Evolutionary conservation across 164 flowering plant species (phyloP).

Genomic region (Malania oleifera): DNA sequence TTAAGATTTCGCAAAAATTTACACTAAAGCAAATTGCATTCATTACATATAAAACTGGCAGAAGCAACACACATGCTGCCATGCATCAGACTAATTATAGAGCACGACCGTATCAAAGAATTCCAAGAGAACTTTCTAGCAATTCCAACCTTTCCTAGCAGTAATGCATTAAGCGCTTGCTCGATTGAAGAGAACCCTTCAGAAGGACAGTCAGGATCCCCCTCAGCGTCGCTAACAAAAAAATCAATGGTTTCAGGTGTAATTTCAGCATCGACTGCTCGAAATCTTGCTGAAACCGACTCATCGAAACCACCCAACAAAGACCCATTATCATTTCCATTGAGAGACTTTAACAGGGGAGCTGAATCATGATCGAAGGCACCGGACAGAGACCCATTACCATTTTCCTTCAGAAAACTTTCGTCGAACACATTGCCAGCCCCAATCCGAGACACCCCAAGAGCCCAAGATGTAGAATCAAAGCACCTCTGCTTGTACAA

Average conservation of each 20-base stretch:
- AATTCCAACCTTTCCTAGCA: constrained; percentile 67
- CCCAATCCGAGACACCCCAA: constrained; percentile 25
- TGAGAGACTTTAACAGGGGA: background rate
- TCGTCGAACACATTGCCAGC: constrained; percentile 38
- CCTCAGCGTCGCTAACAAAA: constrained; percentile 89
- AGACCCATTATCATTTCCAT: constrained; percentile 39
- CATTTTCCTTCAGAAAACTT: constrained; percentile 17
- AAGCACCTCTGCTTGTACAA: constrained; percentile 15
- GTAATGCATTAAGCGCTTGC: constrained; percentile 54
- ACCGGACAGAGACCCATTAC: too few species aligned
- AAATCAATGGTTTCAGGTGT: constrained; percentile 70
- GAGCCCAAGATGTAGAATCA: constrained; percentile 24
- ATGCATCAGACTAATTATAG: too few species aligned
- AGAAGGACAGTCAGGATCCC: constrained; percentile 87
- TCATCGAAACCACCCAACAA: constrained; percentile 26
- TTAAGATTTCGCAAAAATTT: too few species aligned
- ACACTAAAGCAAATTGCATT: too few species aligned
- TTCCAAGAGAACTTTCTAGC: too few species aligned
- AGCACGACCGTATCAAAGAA: too few species aligned
- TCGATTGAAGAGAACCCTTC: constrained; percentile 72
- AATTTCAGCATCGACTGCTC: constrained; percentile 62
- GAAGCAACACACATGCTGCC: too few species aligned
- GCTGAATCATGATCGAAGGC: background rate
- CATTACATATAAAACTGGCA: too few species aligned
- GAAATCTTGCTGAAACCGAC: constrained; percentile 33